Evolutionary conservation across 2,329 filamentous ascomycete species (phyloP), one percentile per base, ranked within the genome.

Genomic region (Huntiella moniliformis): DNA sequence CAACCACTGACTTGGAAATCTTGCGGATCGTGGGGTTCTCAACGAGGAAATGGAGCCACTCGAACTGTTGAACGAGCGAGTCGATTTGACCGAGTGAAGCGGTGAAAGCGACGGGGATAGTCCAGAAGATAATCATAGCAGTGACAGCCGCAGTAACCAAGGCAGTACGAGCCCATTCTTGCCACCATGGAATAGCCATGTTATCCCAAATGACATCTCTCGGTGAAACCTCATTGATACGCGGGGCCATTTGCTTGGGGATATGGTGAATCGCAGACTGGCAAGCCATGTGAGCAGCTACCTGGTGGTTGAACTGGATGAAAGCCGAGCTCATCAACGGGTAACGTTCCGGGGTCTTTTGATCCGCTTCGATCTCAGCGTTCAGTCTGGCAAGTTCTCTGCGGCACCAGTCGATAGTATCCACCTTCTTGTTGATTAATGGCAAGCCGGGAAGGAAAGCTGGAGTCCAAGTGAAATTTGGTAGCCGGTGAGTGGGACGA

Each of bases 231-330:
- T 98, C 91, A n/a, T 94, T 82, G 36, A 83, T 73, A 22, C 91
- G 76, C 0, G 91, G 91, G 1, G 84, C 73, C 91, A 98, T 98
- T 39, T 93, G 82, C 54, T 83, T 83, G 1, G 91, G 91, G 1
- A 94, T 61, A 55, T 98, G 91, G 58, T 96, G 86, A 35, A 82
- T 86, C 39, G 92, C 71, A 41, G 84, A 78, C 59, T 98, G 91
- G 58, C 86, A 95, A 48, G 88, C 91, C 91, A 98, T 96, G 56
- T 98, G 91, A 0, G 91, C 91, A 4, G 88, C 87, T 1, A 95
- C 83, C 58, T 98, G 91, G 57, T 95, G 82, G 56, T 98, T 94
- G 69, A 98, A 98, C 58, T 98, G 91, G 51, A 98, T 86, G 54
- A 98, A 98, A 0, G 91, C 91, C 1, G 88, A 94, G 56, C 83